A percentile compares a stretch with the other conserved stretches of the same genome.
Conservation (phyloP, 2,329 filamentous ascomycete genomes). For the Colletotrichum sp. region DNA sequence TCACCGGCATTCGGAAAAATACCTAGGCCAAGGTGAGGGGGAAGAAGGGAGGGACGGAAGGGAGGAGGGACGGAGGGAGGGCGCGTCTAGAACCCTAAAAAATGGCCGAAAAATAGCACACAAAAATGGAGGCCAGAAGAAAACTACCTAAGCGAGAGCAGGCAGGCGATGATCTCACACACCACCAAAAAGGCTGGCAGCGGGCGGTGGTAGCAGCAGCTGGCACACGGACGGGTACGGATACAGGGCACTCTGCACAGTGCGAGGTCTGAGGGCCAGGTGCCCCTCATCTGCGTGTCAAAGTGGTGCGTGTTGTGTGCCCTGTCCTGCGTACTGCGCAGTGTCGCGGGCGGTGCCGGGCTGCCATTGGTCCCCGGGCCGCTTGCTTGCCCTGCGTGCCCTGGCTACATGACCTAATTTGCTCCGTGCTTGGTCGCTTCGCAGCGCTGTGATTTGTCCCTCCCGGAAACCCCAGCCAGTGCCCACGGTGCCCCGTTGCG, state of each 20-base stretch:
- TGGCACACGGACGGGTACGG: not conserved
- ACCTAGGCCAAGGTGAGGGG: not conserved
- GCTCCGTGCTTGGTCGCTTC: conserved; percentile 13
- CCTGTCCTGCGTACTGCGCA: not conserved
- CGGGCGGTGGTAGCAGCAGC: not conserved
- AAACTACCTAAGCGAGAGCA: conserved; percentile 16
- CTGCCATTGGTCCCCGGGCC: conserved; percentile 1
- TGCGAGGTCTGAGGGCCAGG: not conserved
- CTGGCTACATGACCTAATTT: conserved; percentile 15
- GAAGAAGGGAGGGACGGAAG: not conserved
- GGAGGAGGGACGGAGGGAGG: not conserved
- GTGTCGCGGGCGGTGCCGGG: not conserved
- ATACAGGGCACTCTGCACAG: not conserved
- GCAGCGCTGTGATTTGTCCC: conserved; percentile 15
- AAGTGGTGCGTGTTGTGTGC: not conserved
- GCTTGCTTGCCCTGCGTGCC: not conserved
- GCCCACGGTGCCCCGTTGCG: conserved; percentile 18
- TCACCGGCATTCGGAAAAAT: not conserved
- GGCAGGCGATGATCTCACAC: conserved; percentile 6
- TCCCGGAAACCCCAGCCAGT: not conserved
- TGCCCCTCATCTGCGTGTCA: not conserved
- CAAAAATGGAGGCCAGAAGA: conserved; percentile 12
- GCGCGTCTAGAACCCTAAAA: conserved; percentile 19
- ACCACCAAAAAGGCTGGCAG: not conserved
- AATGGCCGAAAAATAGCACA: conserved; percentile 5